These are phyloP conservation scores for Boletus sp. DNA, from an alignment of 1,284 basidiomycete species.

Conservation along the genomic window DNA sequence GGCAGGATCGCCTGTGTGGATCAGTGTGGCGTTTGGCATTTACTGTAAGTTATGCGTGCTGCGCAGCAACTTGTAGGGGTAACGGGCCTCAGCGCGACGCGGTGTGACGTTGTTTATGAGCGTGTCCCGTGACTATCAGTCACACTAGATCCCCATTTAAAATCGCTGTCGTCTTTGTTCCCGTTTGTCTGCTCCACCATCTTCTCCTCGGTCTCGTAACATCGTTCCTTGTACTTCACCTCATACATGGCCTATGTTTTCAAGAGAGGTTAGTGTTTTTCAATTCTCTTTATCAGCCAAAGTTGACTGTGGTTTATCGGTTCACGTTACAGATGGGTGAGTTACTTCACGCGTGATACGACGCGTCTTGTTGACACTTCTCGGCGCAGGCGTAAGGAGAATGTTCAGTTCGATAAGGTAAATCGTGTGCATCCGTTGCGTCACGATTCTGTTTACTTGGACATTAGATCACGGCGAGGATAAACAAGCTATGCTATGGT, in stretches of 20 bases:
- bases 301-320: slow-evolving; percentile 16
- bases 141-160: slow-evolving; percentile 28
- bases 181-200: slow-evolving; percentile 34
- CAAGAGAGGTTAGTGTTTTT: slow-evolving; percentile 59
- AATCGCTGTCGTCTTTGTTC: slow-evolving; percentile 27
- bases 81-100: slow-evolving; percentile 21
- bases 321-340: slow-evolving; percentile 54
- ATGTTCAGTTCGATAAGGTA: slow-evolving; percentile 85
- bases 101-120: slow-evolving; percentile 34
- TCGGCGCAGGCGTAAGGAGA: slow-evolving; percentile 68
- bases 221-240: slow-evolving; percentile 3
- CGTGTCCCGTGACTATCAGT: slow-evolving; percentile 32
- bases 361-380: slow-evolving; percentile 20
- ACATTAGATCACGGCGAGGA: slow-evolving; percentile 78
- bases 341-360: slow-evolving; percentile 36
- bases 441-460: slow-evolving; percentile 17
- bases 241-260: slow-evolving; percentile 62
- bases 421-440: slow-evolving; percentile 17
- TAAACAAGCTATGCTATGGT: slow-evolving; percentile 96
- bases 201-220: slow-evolving; percentile 16
- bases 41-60: too few species aligned
- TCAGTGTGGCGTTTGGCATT: slow-evolving; percentile 30
- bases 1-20: slow-evolving; percentile 38
- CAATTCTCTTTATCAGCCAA: neutral
- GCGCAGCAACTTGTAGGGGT: neutral